Conservation (phyloP, 2,329 filamentous ascomycete genomes). For the Calonectria pseudoturangicola region DNA sequence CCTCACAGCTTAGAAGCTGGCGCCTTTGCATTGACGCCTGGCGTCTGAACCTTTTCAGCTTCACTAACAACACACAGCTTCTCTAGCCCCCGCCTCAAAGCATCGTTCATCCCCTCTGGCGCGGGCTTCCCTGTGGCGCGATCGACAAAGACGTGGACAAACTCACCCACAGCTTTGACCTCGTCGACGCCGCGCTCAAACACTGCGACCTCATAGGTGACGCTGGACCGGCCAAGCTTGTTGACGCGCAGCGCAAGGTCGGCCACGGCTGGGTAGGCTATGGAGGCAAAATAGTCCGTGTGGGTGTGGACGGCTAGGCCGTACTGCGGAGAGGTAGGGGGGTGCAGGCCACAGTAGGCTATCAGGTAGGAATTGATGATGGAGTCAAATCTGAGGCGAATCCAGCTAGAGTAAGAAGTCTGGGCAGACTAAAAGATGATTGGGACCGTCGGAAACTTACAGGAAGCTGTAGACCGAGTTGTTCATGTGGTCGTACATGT, state of each 20-base stretch:
- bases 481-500: constrained; percentile 97
- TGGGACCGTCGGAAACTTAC: constrained; percentile 61
- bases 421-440: constrained; percentile 17
- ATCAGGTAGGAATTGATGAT: constrained; percentile 94
- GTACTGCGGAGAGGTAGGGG: constrained; percentile 81
- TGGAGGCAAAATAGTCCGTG: constrained; percentile 88
- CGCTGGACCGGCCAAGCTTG: constrained; percentile 89
- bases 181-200: constrained; percentile 84
- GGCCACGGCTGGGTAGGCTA: constrained; percentile 87
- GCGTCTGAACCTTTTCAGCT: constrained; percentile 30
- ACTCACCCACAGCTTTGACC: constrained; percentile 88
- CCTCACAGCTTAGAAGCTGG: constrained; percentile 29
- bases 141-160: constrained; percentile 93
- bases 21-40: constrained; percentile 37
- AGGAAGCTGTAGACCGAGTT: constrained; percentile 91
- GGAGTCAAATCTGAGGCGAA: constrained; percentile 81
- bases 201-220: constrained; percentile 91
- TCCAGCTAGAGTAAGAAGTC: constrained; percentile 1
- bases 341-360: constrained; percentile 83
- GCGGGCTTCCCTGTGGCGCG: constrained; percentile 81
- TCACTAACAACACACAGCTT: constrained; percentile 68
- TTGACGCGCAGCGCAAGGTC: constrained; percentile 89
- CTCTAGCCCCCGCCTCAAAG: constrained; percentile 75
- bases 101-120: constrained; percentile 76
- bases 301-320: constrained; percentile 90